Conservation (phyloP, 2,329 filamentous ascomycete genomes). For the Rhynchosporium secalis region DNA sequence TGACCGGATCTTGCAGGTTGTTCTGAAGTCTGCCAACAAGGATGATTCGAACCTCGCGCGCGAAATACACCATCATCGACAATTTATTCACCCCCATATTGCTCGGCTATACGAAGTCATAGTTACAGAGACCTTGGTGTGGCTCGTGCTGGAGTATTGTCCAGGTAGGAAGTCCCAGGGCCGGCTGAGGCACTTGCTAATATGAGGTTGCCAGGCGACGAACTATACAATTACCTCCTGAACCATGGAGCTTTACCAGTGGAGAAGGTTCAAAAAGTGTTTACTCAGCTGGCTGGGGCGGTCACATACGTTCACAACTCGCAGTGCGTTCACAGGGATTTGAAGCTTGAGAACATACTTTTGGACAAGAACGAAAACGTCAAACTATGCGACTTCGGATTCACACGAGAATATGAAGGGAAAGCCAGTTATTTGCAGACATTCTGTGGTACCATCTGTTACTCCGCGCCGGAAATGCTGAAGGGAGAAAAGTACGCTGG, state of each 20-base stretch:
- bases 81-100: slow-evolving; percentile 97
- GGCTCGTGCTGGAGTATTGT: slow-evolving; percentile 96
- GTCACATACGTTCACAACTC: slow-evolving; percentile 94
- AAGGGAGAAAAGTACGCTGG: slow-evolving; percentile 97
- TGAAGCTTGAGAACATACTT: slow-evolving; percentile 95
- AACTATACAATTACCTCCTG: slow-evolving; percentile 94
- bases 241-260: slow-evolving; percentile 80
- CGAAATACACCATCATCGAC: slow-evolving; percentile 97
- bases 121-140: slow-evolving; percentile 91
- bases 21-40: slow-evolving; percentile 97
- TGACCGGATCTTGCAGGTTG: slow-evolving; percentile 62
- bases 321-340: slow-evolving; percentile 91
- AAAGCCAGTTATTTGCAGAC: slow-evolving; percentile 94
- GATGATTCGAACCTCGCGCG: slow-evolving; percentile 92
- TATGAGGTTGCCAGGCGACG: slow-evolving; percentile 65
- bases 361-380: slow-evolving; percentile 97
- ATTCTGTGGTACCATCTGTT: slow-evolving; percentile 96
- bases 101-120: slow-evolving; percentile 97
- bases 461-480: slow-evolving; percentile 97
- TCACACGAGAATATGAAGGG: slow-evolving; percentile 95
- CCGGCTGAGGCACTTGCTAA: slow-evolving; percentile 3
- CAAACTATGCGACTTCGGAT: slow-evolving; percentile 96
- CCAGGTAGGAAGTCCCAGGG: slow-evolving; percentile 62
- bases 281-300: slow-evolving; percentile 91
- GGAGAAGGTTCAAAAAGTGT: slow-evolving; percentile 90